phyloP scores from a whole-genome alignment of 352 stramenopile genomes.

The Globisporangium rhizosaccharum region DNA sequence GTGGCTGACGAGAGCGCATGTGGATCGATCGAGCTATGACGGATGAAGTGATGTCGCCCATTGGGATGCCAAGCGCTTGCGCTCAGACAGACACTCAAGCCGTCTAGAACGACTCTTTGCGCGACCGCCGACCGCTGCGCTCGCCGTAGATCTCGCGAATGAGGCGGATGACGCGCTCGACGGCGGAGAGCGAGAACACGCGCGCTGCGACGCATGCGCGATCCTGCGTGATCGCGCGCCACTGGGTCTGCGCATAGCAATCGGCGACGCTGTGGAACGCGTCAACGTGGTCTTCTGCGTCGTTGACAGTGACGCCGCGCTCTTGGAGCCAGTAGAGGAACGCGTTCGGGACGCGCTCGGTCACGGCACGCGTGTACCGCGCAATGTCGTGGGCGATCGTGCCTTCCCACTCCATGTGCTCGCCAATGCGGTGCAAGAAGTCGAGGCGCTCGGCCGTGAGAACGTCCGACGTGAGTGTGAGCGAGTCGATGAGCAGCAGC shows the following conservation, averaged over 20 bases:
- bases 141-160: conserved; percentile 65
- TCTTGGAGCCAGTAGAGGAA: conserved; percentile 72
- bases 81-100: background rate
- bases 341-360: conserved; percentile 62
- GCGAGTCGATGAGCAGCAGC: conserved; percentile 71
- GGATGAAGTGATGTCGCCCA: no score
- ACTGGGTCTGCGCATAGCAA: conserved; percentile 30
- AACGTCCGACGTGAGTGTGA: conserved; percentile 51
- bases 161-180: conserved; percentile 52
- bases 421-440: conserved; percentile 59
- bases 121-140: conserved; percentile 25
- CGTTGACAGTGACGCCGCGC: conserved; percentile 24
- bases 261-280: conserved; percentile 46
- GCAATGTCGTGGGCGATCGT: conserved; percentile 78
- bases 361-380: conserved; percentile 54
- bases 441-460: conserved; percentile 55
- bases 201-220: conserved; percentile 23
- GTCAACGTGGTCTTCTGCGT: conserved; percentile 29
- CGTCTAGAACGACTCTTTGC: conserved; percentile 52
- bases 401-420: conserved; percentile 85
- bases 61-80: background rate
- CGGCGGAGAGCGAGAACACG: conserved; percentile 49
- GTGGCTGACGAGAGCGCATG: no score
- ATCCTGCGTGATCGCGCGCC: conserved; percentile 34
- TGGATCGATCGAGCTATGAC: no score